Evolutionary conservation across 306 rosid species (phyloP).

Genomic region (Clitoria ternatea): DNA sequence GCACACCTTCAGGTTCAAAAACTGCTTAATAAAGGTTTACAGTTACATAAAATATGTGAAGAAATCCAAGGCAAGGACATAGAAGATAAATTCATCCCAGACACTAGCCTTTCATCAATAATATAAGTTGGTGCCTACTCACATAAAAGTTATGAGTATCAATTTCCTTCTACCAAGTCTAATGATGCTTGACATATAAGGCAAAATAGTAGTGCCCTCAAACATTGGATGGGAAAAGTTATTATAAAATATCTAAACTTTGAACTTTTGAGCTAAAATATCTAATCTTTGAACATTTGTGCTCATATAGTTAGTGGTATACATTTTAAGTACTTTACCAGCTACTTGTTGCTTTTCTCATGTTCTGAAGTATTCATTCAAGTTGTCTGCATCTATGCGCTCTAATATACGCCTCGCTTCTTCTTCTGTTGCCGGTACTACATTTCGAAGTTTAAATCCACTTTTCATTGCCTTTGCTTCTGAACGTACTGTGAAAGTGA

Average conservation of each 20-base stretch:
- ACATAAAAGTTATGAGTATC: background rate
- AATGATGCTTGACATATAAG: background rate
- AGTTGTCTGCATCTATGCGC: constrained; percentile 74
- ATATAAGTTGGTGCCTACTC: background rate
- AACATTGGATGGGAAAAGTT: background rate
- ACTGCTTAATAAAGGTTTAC: background rate
- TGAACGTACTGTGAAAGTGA: constrained; percentile 80
- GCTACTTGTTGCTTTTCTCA: constrained; percentile 20
- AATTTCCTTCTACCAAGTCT: constrained; percentile 1
- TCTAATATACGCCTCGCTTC: constrained; percentile 80
- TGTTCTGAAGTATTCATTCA: constrained; percentile 28
- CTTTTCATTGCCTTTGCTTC: constrained; percentile 67
- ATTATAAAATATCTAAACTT: background rate
- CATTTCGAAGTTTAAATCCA: constrained; percentile 56
- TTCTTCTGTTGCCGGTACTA: constrained; percentile 95
- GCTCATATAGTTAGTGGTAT: background rate
- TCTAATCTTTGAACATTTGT: constrained; percentile 4
- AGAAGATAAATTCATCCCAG: background rate
- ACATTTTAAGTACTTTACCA: background rate
- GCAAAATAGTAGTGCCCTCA: background rate
- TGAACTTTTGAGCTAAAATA: constrained; percentile 11
- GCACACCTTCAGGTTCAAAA: background rate
- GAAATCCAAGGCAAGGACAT: background rate
- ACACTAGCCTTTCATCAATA: background rate
- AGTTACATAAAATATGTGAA: background rate